Evolutionary conservation across 331 rosid species (phyloP), one percentile per base, ranked within the genome.

Genomic region (Saraca asoca): DNA sequence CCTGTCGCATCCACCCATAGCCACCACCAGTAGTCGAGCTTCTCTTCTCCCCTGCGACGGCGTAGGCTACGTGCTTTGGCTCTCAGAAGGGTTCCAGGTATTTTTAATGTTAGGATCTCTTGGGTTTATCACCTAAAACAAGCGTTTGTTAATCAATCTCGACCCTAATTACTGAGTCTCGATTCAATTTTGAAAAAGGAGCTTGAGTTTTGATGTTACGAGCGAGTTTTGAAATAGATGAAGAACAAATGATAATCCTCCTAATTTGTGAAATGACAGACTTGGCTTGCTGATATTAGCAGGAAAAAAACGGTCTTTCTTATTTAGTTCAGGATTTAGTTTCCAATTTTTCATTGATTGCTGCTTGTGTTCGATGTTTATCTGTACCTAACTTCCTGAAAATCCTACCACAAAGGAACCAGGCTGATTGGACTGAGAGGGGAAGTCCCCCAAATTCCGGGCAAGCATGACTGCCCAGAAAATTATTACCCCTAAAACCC

Each of bases 381-480:
- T 42, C 16, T 9, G 11, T 38, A 31, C 35, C 51, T 68, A 19
- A 46, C 20, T 37, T 60, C 18, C 37, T 46, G 34, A 24, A 51
- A 51, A 59, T 79, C 48, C 53, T 43, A 16, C 63, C 51, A 72
- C 51, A 51, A 34, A 29, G 53, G 46, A 62, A 52, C 24, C 49
- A 17, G 45, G 14, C 67, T 72, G 66, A 34, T 68, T 62, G 49
- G 62, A 49, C 16, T 20, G 42, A 15, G 11, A 45, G 14, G 68
- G 56, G 49, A 56, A 58, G 62, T 43, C 41, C 67, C 62, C 64
- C 69, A 19, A 43, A 62, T 52, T 8, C n/a, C 17, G 31, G 51
- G 72, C 77, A 39, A 73, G 71, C 73, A 92, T 89, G 98, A 88
- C 88, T 9, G 81, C 95, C 15, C 96, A 78, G 41, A 90, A 93